A percentile compares a stretch with the other conserved stretches of the same genome.
Conservation (phyloP, 225 moss, liverwort and hornwort species). For the Polytrichum commune region DNA sequence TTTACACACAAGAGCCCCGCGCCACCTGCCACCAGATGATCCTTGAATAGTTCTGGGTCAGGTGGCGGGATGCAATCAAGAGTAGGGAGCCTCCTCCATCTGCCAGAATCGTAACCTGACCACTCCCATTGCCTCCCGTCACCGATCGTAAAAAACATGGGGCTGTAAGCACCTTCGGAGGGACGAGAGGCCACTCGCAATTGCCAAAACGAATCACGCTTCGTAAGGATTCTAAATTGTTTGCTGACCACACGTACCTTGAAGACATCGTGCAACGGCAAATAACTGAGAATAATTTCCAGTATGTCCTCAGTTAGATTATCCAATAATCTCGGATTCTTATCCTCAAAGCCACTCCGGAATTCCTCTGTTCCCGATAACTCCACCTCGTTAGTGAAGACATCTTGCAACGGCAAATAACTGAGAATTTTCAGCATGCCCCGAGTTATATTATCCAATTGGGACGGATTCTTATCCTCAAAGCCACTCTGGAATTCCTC, state of each 20-base stretch:
- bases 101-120: constrained; percentile 8
- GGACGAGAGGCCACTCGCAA: background rate
- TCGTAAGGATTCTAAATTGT: background rate
- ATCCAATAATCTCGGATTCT: background rate
- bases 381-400: background rate
- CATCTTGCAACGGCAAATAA: background rate
- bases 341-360: too few species aligned
- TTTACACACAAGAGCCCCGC: constrained; percentile 28
- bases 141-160: constrained; percentile 15
- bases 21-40: constrained; percentile 31
- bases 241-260: background rate
- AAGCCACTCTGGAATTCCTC: too few species aligned
- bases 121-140: constrained; percentile 15
- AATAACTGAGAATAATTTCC: background rate
- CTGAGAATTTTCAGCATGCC: background rate
- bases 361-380: too few species aligned
- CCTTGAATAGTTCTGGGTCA: constrained; percentile 30
- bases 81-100: constrained; percentile 17
- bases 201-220: constrained; percentile 5
- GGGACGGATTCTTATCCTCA: too few species aligned
- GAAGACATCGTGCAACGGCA: background rate
- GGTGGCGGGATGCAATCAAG: constrained; percentile 31
- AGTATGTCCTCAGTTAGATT: background rate
- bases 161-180: constrained; percentile 29
- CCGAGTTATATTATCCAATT: background rate